Evolutionary conservation across 129 eudicot genomes (phyloP).

Genomic region (Pseudognaphalium luteoalbum): DNA sequence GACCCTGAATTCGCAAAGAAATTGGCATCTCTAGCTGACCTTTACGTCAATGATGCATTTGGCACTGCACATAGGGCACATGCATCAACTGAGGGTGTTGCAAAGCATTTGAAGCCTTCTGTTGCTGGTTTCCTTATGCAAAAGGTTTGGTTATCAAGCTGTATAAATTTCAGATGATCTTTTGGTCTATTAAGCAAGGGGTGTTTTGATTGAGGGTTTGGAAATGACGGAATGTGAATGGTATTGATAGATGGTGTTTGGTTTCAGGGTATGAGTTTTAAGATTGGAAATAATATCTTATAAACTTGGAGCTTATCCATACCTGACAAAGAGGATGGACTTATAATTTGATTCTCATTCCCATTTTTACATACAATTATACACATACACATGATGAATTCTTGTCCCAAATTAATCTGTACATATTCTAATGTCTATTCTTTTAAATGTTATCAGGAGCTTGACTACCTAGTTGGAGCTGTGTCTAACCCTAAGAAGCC

Average conservation of each 20-base stretch:
- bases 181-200: conserved; percentile 9
- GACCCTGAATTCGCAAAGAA: conserved; percentile 72
- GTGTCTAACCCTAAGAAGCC: conserved; percentile 89
- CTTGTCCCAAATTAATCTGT: not conserved
- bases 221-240: not conserved
- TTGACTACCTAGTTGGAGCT: conserved; percentile 86
- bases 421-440: not conserved
- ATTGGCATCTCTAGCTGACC: conserved; percentile 59
- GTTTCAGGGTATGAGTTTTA: too few species aligned
- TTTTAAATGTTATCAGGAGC: conserved; percentile 51
- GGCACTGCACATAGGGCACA: conserved; percentile 96
- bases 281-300: too few species aligned
- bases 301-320: too few species aligned
- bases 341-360: too few species aligned
- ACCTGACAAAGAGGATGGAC: too few species aligned
- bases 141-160: conserved; percentile 46
- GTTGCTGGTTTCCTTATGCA: conserved; percentile 93
- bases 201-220: conserved; percentile 2
- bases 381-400: too few species aligned
- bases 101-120: conserved; percentile 80
- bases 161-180: not conserved
- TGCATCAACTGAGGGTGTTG: conserved; percentile 94
- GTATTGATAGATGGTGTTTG: not conserved
- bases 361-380: too few species aligned
- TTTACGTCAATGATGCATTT: conserved; percentile 78